Evolutionary conservation across 768 basidiomycete genomes (phyloP), one percentile per base, ranked within the genome.

Genomic region (Fomitopsis pulvina): DNA sequence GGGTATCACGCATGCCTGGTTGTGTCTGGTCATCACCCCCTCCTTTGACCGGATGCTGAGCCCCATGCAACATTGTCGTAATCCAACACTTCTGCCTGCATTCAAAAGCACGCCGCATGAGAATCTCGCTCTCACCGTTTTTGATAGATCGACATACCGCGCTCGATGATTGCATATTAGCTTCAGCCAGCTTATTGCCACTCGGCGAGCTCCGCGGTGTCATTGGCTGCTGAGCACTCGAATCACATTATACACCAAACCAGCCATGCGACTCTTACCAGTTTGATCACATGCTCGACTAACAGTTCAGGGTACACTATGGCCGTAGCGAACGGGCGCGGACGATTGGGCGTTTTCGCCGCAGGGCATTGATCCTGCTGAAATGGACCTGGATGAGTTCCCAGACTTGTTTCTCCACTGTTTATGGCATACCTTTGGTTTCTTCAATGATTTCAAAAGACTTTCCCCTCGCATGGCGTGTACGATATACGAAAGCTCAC

Each of bases 51-150:
- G n/a, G n/a, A n/a, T 52, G 43, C 47, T 50, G 42, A 61, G 56
- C 62, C 64, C 65, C 65, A 66, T 3, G 65, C 57, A 50, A 56
- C 42, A 43, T 66, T 64, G 14, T 66, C 65, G 28, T 64, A 64
- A 12, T 67, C 66, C 16, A 67, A 52, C 57, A 61, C 63, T 45
- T 65, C 59, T 16, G 63, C 65, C 61, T 63, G 47, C 9, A 22
- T 12, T 12, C 12, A 32, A n/a, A 14, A 4, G 25, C 12, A 18
- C 27, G 22, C 14, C 24, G 20, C 38, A 32, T 46, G 12, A 51
- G 27, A 47, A 26, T 46, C 26, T 7, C 5, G 20, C 5, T 10
- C 10, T 20, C 41, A 11, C 49, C 12, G 12, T 41, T 11, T 22
- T 32, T 12, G 41, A 7, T 7, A 27, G 29, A 12, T 29, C 26